phyloP scores from a whole-genome alignment of 2,329 filamentous ascomycete genomes.

The Akanthomyces dipterigenus region DNA sequence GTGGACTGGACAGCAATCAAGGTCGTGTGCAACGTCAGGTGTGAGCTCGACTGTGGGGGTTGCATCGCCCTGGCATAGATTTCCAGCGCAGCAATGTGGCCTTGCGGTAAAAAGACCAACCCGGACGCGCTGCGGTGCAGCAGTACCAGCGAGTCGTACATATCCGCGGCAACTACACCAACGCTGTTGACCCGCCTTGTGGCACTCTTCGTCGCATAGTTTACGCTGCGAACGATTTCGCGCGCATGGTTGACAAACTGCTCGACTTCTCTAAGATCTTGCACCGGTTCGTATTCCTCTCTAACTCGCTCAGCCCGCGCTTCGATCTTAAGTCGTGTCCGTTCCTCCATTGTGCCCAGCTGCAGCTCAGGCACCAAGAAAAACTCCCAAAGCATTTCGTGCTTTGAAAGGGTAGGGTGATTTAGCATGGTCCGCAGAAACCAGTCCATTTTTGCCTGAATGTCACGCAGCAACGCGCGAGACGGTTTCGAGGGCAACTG shows the following conservation, averaged over 20 bases:
- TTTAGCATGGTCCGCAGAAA: slow-evolving; percentile 81
- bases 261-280: slow-evolving; percentile 81
- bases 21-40: slow-evolving; percentile 65
- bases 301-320: slow-evolving; percentile 74
- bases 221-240: slow-evolving; percentile 80
- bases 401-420: slow-evolving; percentile 89
- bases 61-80: slow-evolving; percentile 61
- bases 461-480: slow-evolving; percentile 75
- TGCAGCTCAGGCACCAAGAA: slow-evolving; percentile 94
- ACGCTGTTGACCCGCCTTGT: slow-evolving; percentile 72
- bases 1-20: slow-evolving; percentile 78
- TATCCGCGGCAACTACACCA: slow-evolving; percentile 56
- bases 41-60: slow-evolving; percentile 66
- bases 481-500: slow-evolving; percentile 91
- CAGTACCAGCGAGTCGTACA: slow-evolving; percentile 58
- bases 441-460: slow-evolving; percentile 77
- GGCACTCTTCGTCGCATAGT: slow-evolving; percentile 74
- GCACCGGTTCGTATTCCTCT: slow-evolving; percentile 81
- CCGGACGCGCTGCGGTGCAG: slow-evolving; percentile 46
- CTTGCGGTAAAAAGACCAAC: slow-evolving; percentile 59
- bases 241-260: slow-evolving; percentile 86
- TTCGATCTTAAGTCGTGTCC: slow-evolving; percentile 80
- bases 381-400: slow-evolving; percentile 98
- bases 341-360: slow-evolving; percentile 79
- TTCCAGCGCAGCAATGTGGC: slow-evolving; percentile 64